phyloP scores from a whole-genome alignment of 345 rosid genomes.

The Theobroma cacao region DNA sequence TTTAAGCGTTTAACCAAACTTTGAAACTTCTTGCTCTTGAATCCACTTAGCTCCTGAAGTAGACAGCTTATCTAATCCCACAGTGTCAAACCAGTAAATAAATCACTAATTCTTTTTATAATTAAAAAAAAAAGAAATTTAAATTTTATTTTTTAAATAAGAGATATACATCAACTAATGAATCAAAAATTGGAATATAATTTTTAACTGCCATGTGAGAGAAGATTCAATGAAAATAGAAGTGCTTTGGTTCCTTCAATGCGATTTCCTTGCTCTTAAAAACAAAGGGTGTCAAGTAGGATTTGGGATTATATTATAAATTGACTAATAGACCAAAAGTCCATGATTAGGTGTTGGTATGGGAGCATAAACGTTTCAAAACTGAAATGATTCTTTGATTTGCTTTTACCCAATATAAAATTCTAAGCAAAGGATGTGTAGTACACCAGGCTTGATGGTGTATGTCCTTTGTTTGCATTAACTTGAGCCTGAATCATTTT shows the following conservation, averaged over 20 bases:
- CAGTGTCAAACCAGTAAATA: neutral
- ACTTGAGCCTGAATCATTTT: neutral
- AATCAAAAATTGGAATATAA: too few relatives aligned
- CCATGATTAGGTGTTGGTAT: neutral
- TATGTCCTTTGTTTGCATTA: neutral
- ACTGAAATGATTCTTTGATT: neutral
- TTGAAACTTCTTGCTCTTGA: conserved; percentile 9
- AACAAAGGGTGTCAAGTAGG: neutral
- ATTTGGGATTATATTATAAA: neutral
- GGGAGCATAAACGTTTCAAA: neutral
- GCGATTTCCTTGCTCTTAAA: neutral
- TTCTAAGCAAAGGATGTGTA: neutral
- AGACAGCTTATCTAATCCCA: conserved; percentile 30
- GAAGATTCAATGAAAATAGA: neutral
- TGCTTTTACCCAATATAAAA: neutral
- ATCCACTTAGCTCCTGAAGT: conserved; percentile 15
- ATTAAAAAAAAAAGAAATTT: too few relatives aligned
- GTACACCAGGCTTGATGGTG: neutral
- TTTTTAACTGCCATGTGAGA: neutral
- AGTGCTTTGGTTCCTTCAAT: neutral
- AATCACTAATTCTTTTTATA: too few relatives aligned
- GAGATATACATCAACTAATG: too few relatives aligned
- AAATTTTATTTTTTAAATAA: too few relatives aligned
- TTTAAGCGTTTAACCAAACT: conserved; percentile 20
- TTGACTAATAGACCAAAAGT: neutral